Evolutionary conservation across 2,329 filamentous ascomycete species (phyloP).

Genomic region (Colletotrichum tropicale): DNA sequence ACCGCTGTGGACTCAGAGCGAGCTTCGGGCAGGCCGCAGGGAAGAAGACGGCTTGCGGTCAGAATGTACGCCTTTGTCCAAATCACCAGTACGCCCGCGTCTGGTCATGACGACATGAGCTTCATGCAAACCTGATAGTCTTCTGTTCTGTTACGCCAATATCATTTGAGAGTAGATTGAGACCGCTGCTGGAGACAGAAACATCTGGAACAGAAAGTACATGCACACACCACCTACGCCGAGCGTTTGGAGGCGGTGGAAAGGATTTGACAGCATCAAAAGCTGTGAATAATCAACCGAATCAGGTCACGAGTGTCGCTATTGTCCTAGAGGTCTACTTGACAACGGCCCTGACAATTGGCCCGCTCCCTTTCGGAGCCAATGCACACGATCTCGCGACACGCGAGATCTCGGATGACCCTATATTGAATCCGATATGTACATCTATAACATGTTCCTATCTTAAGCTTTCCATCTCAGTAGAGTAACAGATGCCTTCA

Average conservation of each 20-base stretch:
- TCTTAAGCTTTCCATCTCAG: conserved; percentile 57
- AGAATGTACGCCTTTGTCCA: not conserved
- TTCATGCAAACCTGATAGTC: not conserved
- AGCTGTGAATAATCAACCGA: not conserved
- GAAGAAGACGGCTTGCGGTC: not conserved
- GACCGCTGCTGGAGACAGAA: not conserved
- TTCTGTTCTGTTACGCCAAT: not conserved
- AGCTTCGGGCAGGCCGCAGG: not conserved
- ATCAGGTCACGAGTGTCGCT: not conserved
- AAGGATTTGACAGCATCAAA: not conserved
- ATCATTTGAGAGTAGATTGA: not conserved
- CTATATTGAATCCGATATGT: not conserved
- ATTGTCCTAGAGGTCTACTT: not conserved
- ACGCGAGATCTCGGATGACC: not conserved
- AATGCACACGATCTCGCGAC: not conserved
- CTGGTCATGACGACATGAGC: not conserved
- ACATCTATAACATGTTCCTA: not conserved
- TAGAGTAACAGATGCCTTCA: conserved; percentile 73
- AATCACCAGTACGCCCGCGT: not conserved
- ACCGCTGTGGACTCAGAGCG: not conserved
- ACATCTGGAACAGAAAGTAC: not conserved
- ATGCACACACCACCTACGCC: not conserved
- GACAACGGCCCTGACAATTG: not conserved
- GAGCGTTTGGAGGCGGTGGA: not conserved
- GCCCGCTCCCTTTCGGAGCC: not conserved